These are phyloP conservation scores for Mycena sp. DNA, from an alignment of 1,284 basidiomycete species.

Conservation along the genomic window DNA sequence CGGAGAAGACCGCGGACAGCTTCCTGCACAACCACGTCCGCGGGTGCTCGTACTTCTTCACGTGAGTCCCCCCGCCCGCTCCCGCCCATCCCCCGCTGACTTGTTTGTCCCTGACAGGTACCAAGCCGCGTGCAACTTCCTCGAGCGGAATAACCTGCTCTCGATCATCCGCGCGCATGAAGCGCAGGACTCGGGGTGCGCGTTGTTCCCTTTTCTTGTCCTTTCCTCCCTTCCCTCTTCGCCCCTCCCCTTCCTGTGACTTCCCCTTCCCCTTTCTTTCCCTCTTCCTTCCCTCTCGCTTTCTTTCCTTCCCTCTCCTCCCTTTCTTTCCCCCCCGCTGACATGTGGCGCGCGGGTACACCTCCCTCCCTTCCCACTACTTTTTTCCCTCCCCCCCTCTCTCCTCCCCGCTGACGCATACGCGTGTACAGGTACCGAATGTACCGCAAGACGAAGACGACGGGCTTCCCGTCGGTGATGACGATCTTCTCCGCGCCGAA, in stretches of 20 bases:
- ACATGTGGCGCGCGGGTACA: constrained; percentile 1
- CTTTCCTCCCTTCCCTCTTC: constrained; percentile 7
- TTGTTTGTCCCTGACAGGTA: constrained; percentile 60
- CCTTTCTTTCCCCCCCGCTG: not conserved
- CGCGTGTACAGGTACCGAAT: constrained; percentile 81
- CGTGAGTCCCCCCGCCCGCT: constrained; percentile 57
- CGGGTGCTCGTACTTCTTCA: constrained; percentile 97
- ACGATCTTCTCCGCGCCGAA: constrained; percentile 97
- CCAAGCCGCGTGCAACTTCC: constrained; percentile 92
- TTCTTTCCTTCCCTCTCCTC: not conserved
- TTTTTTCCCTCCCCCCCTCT: not conserved
- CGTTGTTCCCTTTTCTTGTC: not conserved
- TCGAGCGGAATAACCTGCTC: constrained; percentile 93
- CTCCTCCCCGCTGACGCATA: not conserved
- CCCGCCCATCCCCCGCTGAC: constrained; percentile 14
- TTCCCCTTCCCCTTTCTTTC: not conserved
- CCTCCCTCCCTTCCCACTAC: not conserved
- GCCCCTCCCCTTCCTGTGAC: not conserved
- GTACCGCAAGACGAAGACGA: constrained; percentile 97
- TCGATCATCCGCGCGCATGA: constrained; percentile 96
- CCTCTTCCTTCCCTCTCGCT: constrained; percentile 15
- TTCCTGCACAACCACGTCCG: constrained; percentile 95
- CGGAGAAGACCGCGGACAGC: constrained; percentile 86
- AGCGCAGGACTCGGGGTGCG: constrained; percentile 92
- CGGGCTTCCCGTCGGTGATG: constrained; percentile 94